Base-by-base conservation (phyloP, 2,329 filamentous ascomycete species). In the Aspergillus terreus region DNA sequence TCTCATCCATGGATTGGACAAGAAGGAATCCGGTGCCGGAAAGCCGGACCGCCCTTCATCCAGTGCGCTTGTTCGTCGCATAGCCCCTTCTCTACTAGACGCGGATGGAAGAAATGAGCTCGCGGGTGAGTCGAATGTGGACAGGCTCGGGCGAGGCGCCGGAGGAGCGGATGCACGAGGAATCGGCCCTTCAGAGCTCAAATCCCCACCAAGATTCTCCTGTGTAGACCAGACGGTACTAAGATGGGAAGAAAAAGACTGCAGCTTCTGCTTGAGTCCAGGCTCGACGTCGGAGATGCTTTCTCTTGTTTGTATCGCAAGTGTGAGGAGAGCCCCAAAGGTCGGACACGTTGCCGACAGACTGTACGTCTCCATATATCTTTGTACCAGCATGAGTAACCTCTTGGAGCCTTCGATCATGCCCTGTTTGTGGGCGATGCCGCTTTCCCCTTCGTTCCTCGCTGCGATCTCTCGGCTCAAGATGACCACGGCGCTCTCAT, bases 341-440 rank as follows among this genome's bases (percentile, higher is more conserved):
- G 67, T 79, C 50, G 66, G 73, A 55, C 56, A 70, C 46, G 61
- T 71, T 45, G 66, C 73, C 33, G 63, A 71, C 50, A 68, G 68
- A 27, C 72, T 71, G 53, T 71, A 73, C 14, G 63, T 68, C 36
- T 75, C 71, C 63, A 77, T 61, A 53, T 71, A 66, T 54, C 60
- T 56, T 32, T 68, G 69, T 7, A 75, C 57, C 38, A 74, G 60
- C 23, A 66, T 61, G 10, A 70, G 57, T 5, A 71, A 57, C 11
- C 69, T 63, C 41, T 68, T 65, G 4, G 68, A 69, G 45, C 69
- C 69, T 44, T 69, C 65, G 14, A 59, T 61, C 1, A 67, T 70
- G 47, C 65, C 65, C 23, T 63, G 60, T 43, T 55, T 60, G 46
- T 62, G 56, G 17, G 58, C 55, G 6, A 54, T 52, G 3, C 56